These are phyloP conservation scores for Leptoxyphium fumago DNA, from an alignment of 2,329 filamentous ascomycete species.

Conservation along the genomic window DNA sequence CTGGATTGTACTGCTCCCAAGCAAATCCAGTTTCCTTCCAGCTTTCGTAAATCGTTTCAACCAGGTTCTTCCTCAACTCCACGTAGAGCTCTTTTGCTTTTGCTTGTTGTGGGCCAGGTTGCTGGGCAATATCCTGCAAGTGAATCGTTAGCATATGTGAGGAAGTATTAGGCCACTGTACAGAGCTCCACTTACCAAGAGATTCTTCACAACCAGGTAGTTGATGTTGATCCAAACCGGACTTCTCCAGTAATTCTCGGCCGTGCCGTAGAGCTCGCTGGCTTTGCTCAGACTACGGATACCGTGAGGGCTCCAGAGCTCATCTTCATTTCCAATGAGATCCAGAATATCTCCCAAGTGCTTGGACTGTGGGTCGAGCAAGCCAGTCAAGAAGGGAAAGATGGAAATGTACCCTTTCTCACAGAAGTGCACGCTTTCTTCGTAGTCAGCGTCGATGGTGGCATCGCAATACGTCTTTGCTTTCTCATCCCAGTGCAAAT, in stretches of 20 bases:
- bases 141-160: slow-evolving; percentile 5
- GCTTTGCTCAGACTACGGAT: slow-evolving; percentile 76
- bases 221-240: slow-evolving; percentile 96
- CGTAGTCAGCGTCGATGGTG: slow-evolving; percentile 75
- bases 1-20: slow-evolving; percentile 96
- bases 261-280: slow-evolving; percentile 72
- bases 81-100: slow-evolving; percentile 62
- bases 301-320: slow-evolving; percentile 85
- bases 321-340: slow-evolving; percentile 62
- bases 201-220: slow-evolving; percentile 66
- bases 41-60: slow-evolving; percentile 73
- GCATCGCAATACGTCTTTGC: slow-evolving; percentile 83
- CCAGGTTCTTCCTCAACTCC: slow-evolving; percentile 64
- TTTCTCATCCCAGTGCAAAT: slow-evolving; percentile 80
- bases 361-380: slow-evolving; percentile 58
- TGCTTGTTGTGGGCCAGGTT: slow-evolving; percentile 49
- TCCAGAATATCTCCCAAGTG: slow-evolving; percentile 62
- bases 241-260: slow-evolving; percentile 93
- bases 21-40: slow-evolving; percentile 91
- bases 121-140: slow-evolving; percentile 47
- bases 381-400: slow-evolving; percentile 78
- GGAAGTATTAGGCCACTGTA: background rate
- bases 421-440: slow-evolving; percentile 79
- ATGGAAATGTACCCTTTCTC: slow-evolving; percentile 94
- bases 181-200: slow-evolving; percentile 48